phyloP scores from a whole-genome alignment of 257 asterid genomes.

The Solanum tacnaense region DNA sequence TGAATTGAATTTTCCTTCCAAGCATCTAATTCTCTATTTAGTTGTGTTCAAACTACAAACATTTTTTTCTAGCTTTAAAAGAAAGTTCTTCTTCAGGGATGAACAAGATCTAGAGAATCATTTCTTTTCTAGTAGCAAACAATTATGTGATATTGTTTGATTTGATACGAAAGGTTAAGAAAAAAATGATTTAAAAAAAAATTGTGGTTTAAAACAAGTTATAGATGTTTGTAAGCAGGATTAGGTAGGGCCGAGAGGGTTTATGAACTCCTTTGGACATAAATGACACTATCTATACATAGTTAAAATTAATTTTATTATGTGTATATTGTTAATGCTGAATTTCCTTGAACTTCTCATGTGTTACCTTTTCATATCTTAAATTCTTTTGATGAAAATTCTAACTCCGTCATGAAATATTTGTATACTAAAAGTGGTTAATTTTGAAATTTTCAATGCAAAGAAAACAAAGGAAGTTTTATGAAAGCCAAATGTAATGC shows the following conservation, averaged over 20 bases:
- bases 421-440: neutral
- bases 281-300: no score
- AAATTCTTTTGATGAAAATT: no score
- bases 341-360: neutral
- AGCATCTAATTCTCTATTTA: neutral
- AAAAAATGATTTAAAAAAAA: no score
- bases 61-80: neutral
- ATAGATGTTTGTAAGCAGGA: no score
- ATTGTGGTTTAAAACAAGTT: no score
- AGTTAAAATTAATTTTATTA: no score
- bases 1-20: neutral
- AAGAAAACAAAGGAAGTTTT: neutral
- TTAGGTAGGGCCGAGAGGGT: rapidly evolving
- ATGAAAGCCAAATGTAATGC: neutral
- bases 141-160: neutral
- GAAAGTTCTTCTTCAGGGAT: neutral
- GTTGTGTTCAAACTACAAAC: neutral
- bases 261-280: no score
- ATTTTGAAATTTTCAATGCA: neutral
- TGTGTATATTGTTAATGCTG: no score
- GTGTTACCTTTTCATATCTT: neutral
- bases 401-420: neutral
- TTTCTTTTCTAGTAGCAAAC: neutral
- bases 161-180: no score
- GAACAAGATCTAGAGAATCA: neutral